phyloP scores from a whole-genome alignment of 176 grass and related monocot genomes.

The Aegilops longissima region DNA sequence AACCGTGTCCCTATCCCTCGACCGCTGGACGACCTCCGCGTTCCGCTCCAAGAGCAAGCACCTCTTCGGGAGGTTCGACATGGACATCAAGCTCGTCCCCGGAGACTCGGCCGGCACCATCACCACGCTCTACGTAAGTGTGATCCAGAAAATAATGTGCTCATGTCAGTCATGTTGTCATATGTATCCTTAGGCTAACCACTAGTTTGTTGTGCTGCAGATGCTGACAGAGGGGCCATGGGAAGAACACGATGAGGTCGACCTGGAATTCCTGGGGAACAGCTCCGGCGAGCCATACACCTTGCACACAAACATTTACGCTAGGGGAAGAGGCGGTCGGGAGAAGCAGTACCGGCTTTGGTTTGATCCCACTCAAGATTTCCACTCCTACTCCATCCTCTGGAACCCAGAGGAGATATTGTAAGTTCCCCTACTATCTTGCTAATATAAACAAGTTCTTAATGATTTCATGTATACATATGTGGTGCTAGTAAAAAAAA shows the following conservation, averaged over 20 bases:
- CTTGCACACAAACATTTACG: constrained; percentile 68
- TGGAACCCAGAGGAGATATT: constrained; percentile 58
- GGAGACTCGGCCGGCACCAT: constrained; percentile 57
- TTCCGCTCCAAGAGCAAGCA: constrained; percentile 54
- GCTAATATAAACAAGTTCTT: too few species aligned
- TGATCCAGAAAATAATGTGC: background rate
- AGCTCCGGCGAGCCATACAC: constrained; percentile 50
- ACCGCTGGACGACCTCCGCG: constrained; percentile 21
- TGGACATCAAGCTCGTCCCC: constrained; percentile 56
- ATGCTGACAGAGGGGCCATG: constrained; percentile 37
- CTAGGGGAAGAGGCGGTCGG: constrained; percentile 47
- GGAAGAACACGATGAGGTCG: constrained; percentile 52
- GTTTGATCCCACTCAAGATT: constrained; percentile 73
- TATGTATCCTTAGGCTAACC: background rate
- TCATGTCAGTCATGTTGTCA: background rate
- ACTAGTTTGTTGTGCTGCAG: constrained; percentile 15
- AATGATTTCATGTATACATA: too few species aligned
- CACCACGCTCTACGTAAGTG: constrained; percentile 65
- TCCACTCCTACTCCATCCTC: constrained; percentile 63
- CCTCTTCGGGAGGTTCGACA: constrained; percentile 58
- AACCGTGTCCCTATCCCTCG: constrained; percentile 40
- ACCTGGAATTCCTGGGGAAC: constrained; percentile 73
- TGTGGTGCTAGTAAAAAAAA: too few species aligned
- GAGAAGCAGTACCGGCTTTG: constrained; percentile 66
- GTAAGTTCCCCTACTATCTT: background rate